Conservation (phyloP, 495 filamentous ascomycete species). For the Tuber umbilicatum region DNA sequence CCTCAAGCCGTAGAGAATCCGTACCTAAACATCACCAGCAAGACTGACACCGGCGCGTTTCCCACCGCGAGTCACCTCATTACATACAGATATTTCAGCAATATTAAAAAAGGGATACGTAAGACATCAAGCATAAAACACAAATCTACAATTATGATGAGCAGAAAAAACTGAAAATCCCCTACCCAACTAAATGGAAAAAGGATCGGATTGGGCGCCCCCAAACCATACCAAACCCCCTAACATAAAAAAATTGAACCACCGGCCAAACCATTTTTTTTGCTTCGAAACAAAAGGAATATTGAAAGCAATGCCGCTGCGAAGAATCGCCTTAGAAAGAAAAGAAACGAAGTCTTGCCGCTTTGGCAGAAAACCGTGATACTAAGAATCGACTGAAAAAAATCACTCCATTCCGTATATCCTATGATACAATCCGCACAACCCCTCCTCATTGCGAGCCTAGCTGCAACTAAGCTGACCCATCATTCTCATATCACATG, state of each 20-base stretch:
- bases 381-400: not conserved
- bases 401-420: not conserved
- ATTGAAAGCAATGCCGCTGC: not conserved
- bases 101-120: not conserved
- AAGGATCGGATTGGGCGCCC: not conserved
- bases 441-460: not conserved
- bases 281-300: not conserved
- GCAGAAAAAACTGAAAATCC: not conserved
- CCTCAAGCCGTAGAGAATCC: not conserved
- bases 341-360: not conserved
- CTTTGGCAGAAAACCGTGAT: not conserved
- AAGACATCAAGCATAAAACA: not conserved
- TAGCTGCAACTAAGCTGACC: not conserved
- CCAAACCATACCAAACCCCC: not conserved
- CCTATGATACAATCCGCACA: not conserved
- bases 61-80: not conserved
- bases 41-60: not conserved
- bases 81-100: not conserved
- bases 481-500: conserved; percentile 15
- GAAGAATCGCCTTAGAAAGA: not conserved
- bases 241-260: not conserved
- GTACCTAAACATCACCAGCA: not conserved
- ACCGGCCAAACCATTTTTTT: not conserved
- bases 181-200: not conserved
- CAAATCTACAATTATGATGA: not conserved